Evolutionary conservation across 108 stramenopile genomes (phyloP), one percentile per base, ranked within the genome.

Genomic region (Nitzschia sp.): DNA sequence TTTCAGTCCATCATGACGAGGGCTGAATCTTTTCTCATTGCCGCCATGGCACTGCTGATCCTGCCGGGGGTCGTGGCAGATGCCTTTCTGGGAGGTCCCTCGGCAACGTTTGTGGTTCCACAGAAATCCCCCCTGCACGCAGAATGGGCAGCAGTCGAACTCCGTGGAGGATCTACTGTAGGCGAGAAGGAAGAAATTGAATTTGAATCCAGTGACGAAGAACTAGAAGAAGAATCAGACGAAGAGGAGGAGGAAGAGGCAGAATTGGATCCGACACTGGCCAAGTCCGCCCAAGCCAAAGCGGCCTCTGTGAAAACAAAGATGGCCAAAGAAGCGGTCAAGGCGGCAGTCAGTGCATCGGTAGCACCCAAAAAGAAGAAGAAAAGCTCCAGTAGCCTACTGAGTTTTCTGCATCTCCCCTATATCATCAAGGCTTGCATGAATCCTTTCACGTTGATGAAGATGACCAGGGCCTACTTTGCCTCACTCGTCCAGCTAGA

Each of bases 391-490:
- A 30, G n/a, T 26, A 31, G 55, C n/a, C 28, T 68, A 52, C 5
- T 41, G 15, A 72, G 46, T 9, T 31, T 74, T 4, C 61, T 84
- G n/a, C 46, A 69, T 33, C 66, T 94, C 31, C 93, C 93, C 19
- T 89, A 94, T 62, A 89, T 94, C 45, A 22, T 94, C 28, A 66
- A 81, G 47, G 93, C 90, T n/a, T 86, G 73, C 45, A 46, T 91
- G 62, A 94, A 91, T 79, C 93, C 93, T 15, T 72, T 89, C 38
- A 89, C 85, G 9, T 54, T 88, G 16, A 54, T 79, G 13, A 55
- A 79, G 59, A 94, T 94, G 93, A 90, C 80, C 0, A 75, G 60
- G 62, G 90, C 74, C 16, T 94, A 89, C 67, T 91, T 82, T 65
- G 80, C 66, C 22, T 85, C 83, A 53, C 64, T 94, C 61, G 63